phyloP scores from a whole-genome alignment of 306 rosid genomes.

The Pyrus bretschneideri region DNA sequence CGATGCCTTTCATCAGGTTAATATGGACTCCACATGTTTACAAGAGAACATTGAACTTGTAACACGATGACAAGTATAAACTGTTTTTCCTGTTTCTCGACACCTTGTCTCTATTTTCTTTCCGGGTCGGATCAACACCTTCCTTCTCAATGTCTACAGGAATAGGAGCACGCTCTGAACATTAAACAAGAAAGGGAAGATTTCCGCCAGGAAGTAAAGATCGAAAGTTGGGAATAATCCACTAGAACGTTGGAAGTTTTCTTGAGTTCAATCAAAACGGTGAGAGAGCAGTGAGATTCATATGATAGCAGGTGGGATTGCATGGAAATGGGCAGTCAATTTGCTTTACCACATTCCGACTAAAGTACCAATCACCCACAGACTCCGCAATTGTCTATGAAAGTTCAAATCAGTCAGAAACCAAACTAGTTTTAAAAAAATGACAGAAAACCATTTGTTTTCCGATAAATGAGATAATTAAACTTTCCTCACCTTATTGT shows the following conservation, averaged over 20 bases:
- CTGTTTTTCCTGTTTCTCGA: neutral
- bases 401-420: neutral
- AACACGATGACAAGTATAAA: neutral
- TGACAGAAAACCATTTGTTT: neutral
- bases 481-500: constrained; percentile 41
- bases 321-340: constrained; percentile 85
- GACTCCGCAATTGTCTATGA: constrained; percentile 84
- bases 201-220: neutral
- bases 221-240: neutral
- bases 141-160: neutral
- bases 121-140: neutral
- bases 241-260: neutral
- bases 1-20: no score
- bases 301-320: constrained; percentile 78
- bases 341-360: constrained; percentile 38
- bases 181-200: neutral
- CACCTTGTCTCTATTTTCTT: neutral
- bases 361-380: constrained; percentile 82
- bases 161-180: neutral
- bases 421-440: neutral
- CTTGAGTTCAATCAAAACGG: constrained; percentile 12
- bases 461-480: neutral
- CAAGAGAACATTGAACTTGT: neutral
- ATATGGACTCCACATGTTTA: no score
- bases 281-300: constrained; percentile 48